Conservation (phyloP, 1,139 yeast genomes). For the Meyerozyma elateridarum region DNA sequence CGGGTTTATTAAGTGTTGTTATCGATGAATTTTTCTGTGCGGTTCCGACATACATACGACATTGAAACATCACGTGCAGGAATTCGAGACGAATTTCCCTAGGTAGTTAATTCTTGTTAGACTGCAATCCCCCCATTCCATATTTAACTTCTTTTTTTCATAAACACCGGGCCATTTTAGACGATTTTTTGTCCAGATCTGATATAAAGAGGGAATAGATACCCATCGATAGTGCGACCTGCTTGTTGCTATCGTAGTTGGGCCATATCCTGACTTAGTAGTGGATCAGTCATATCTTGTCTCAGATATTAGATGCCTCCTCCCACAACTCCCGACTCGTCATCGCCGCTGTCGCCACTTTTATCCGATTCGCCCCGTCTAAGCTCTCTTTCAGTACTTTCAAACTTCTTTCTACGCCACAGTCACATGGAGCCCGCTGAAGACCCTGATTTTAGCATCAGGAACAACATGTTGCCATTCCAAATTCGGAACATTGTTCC, state of each 20-base stretch:
- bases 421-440: slow-evolving; percentile 5
- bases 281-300: too few relatives aligned
- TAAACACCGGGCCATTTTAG: too few relatives aligned
- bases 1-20: not conserved
- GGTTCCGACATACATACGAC: slow-evolving; percentile 1
- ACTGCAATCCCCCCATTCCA: too few relatives aligned
- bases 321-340: slow-evolving; percentile 1
- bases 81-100: too few relatives aligned
- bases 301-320: too few relatives aligned
- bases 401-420: slow-evolving; percentile 3
- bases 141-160: too few relatives aligned
- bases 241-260: too few relatives aligned
- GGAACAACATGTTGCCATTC: slow-evolving; percentile 10
- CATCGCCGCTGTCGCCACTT: slow-evolving; percentile 3
- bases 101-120: too few relatives aligned
- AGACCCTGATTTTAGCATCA: slow-evolving; percentile 10
- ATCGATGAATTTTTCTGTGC: not conserved
- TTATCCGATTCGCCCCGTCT: slow-evolving; percentile 2
- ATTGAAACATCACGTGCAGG: slow-evolving; percentile 4
- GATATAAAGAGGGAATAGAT: too few relatives aligned
- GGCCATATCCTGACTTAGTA: too few relatives aligned
- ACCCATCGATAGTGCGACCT: too few relatives aligned
- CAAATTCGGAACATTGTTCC: slow-evolving; percentile 8
- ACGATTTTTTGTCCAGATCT: too few relatives aligned
- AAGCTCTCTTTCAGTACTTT: slow-evolving; percentile 2